Percentiles rank a stretch among this genome's conserved stretches.
These are phyloP conservation scores for Galerina sulciceps DNA, from an alignment of 768 basidiomycete genomes.

Conservation along the genomic window DNA sequence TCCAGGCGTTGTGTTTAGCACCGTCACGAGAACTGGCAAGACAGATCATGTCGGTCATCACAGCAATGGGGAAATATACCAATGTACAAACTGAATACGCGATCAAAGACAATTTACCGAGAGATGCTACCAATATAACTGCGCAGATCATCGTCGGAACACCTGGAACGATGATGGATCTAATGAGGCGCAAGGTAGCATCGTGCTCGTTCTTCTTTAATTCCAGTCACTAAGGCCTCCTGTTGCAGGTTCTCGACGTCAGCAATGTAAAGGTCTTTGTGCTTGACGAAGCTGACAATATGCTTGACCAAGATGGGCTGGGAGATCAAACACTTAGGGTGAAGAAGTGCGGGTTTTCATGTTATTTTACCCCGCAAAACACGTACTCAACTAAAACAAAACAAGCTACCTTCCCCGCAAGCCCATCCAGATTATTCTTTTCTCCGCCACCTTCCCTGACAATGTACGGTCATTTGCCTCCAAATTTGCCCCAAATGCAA, in stretches of 20 bases:
- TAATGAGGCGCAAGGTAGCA: constrained; percentile 67
- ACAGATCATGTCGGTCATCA: constrained; percentile 95
- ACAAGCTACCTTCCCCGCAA: constrained; percentile 53
- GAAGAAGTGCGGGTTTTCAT: constrained; percentile 72
- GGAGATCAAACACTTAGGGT: constrained; percentile 93
- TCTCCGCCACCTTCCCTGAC: constrained; percentile 98
- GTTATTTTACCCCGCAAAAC: neutral
- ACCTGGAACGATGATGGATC: constrained; percentile 91
- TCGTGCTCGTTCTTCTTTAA: neutral
- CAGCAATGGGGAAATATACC: constrained; percentile 95
- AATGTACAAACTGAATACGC: constrained; percentile 93
- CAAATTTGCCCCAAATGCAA: constrained; percentile 92
- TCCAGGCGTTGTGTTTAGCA: constrained; percentile 93
- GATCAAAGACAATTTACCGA: constrained; percentile 85
- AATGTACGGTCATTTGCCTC: constrained; percentile 89
- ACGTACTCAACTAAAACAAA: neutral
- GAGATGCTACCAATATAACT: constrained; percentile 66
- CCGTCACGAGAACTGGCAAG: constrained; percentile 96
- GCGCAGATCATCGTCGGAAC: constrained; percentile 96
- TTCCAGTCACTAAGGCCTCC: neutral
- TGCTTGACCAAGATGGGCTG: constrained; percentile 93
- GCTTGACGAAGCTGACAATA: constrained; percentile 98
- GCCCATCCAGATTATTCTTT: constrained; percentile 85
- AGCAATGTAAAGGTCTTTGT: constrained; percentile 89
- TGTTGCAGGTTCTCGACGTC: constrained; percentile 66